Evolutionary conservation across 345 rosid genomes (phyloP).

Genomic region (Rhodomyrtus tomentosa): DNA sequence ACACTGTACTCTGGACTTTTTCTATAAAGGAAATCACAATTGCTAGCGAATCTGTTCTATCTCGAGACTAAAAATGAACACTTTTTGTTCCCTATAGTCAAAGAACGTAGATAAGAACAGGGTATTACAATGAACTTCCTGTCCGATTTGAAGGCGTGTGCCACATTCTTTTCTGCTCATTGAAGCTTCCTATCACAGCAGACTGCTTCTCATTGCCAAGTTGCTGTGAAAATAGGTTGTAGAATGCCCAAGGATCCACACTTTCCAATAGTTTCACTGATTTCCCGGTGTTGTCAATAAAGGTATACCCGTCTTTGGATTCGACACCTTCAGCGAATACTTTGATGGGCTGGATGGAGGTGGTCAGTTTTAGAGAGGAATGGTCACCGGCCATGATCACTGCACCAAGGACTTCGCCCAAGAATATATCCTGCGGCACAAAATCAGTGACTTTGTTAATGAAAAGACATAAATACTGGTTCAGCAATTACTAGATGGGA

Average conservation of each 20-base stretch:
- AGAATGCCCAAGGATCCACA: constrained; percentile 26
- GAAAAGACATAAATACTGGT: not conserved
- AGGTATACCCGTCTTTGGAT: constrained; percentile 43
- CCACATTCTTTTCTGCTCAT: constrained; percentile 62
- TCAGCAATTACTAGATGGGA: not conserved
- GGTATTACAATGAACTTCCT: not conserved
- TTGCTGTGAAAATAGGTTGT: constrained; percentile 28
- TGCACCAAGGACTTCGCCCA: constrained; percentile 82
- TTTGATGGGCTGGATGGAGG: constrained; percentile 25
- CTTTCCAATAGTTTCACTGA: constrained; percentile 29
- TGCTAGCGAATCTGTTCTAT: not conserved
- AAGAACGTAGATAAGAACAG: not conserved
- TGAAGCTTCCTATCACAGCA: constrained; percentile 63
- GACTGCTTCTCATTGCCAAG: constrained; percentile 44
- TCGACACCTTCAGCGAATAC: constrained; percentile 46
- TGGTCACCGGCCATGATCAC: constrained; percentile 33
- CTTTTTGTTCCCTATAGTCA: not conserved
- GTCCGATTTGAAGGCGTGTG: constrained; percentile 25
- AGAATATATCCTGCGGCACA: constrained; percentile 49
- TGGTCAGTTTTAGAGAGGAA: constrained; percentile 23
- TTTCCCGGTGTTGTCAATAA: constrained; percentile 31
- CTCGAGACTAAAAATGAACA: not conserved
- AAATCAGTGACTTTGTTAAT: not conserved
- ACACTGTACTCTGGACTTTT: not conserved
- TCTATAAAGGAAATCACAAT: not conserved